Base-by-base conservation (phyloP, 495 filamentous ascomycete genomes). In the Aspergillus egyptiacus region DNA sequence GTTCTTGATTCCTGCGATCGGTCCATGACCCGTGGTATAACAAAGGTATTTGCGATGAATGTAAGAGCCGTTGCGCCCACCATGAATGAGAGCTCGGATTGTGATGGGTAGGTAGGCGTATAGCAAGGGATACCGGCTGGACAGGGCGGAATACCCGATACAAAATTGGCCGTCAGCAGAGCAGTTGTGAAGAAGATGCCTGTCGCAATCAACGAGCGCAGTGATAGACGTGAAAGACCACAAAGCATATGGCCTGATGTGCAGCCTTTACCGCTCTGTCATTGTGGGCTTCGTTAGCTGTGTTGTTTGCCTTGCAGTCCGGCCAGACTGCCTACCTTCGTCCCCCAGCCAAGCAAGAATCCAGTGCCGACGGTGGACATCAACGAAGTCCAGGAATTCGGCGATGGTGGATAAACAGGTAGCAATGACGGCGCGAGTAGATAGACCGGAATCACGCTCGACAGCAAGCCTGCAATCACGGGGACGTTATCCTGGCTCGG, bases 201-300 rank as follows among this genome's bases (percentile, higher is more conserved):
- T 0, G 77, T 77, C 28, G 79, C 74, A 37, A 75, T 70, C 8
- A 79, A 38, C 7, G 77, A 80, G 33, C 78, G 74, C 15, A 64
- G 53, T 3, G 72, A 77, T 13, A 77, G 62, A 24, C 75, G 74
- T 0, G 78, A 71, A 5, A 82, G 47, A 0, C 79, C 79, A 50
- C 77, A 80, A 27, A 83, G 72, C 70, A 83, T 80, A 56, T 83
- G 79, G 24, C 79, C 79, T 2, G 77, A 80, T 10, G 79, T 81
- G 51, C 79, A 82, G 20, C 79, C 79, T 35, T 69, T 69, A 17
- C 71, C 73, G 53, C 68, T 70, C 71, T 77, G 46, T 23, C 33
- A 8, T 19, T 39, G 39, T 2, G 28, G 20, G n/a, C n/a, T 4
- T 31, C 2, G 33, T 50, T 46, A 50, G 34, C 27, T 18, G 17